A percentile compares a stretch with the other conserved stretches of the same genome.
phyloP scores from a whole-genome alignment of 345 rosid genomes.

The Boechera stricta region DNA sequence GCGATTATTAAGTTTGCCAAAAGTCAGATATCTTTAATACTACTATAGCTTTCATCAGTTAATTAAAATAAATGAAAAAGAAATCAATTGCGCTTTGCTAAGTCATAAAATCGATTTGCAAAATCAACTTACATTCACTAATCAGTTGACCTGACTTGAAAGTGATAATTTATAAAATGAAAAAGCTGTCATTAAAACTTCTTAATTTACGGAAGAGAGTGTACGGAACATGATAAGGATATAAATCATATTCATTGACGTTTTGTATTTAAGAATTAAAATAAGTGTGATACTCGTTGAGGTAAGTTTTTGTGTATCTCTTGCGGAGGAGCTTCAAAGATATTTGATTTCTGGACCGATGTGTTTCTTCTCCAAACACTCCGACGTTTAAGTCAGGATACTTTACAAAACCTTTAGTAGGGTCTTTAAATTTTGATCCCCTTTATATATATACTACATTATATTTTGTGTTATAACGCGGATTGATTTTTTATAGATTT shows the following conservation, averaged over 20 bases:
- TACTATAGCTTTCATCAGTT: not conserved
- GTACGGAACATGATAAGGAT: conserved; percentile 24
- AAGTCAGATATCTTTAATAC: conserved; percentile 7
- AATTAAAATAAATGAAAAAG: not conserved
- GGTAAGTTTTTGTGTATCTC: not conserved
- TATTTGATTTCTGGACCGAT: not conserved
- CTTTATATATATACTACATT: too few species aligned
- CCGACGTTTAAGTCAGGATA: not conserved
- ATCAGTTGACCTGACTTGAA: conserved; percentile 30
- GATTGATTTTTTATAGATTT: too few species aligned
- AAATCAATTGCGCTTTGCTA: not conserved
- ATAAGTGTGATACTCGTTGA: not conserved
- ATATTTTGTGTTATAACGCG: too few species aligned
- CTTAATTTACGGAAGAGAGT: conserved; percentile 5
- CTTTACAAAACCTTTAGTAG: not conserved
- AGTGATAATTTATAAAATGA: not conserved
- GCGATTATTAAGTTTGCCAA: not conserved
- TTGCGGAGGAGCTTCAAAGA: not conserved
- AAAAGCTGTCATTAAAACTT: not conserved
- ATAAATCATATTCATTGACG: not conserved
- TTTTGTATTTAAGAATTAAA: not conserved
- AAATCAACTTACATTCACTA: conserved; percentile 26
- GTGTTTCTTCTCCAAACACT: not conserved
- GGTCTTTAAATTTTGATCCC: too few species aligned
- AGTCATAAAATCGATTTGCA: conserved; percentile 9